Evolutionary conservation across 2,329 filamentous ascomycete species (phyloP), one percentile per base, ranked within the genome.

Genomic region (Colletotrichum sp.): DNA sequence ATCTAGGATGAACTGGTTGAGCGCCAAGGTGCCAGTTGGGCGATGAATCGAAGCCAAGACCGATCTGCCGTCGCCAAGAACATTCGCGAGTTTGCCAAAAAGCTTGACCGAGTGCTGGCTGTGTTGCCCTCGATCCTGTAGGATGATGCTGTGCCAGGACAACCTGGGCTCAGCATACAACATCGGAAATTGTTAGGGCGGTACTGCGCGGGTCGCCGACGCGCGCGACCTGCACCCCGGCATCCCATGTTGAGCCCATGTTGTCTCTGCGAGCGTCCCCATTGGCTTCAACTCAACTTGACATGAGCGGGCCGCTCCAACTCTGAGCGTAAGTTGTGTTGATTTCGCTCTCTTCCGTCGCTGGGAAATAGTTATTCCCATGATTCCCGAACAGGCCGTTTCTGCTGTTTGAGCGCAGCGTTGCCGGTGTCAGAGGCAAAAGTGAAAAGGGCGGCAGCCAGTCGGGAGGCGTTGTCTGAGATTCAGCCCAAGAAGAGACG

Each of bases 361-460:
- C 62, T 32, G 34, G 21, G 32, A 64, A 39, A 24, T 32, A 26
- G 12, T 64, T 24, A 12, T 28, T 64, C 34, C 34, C 32, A 59
- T 60, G 18, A 21, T 63, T 21, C 52, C 69, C 59, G 74, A 65
- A 12, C 26, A 60, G 36, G 44, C 44, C 64, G 63, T 60, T 63
- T 36, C 3, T 39, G 39, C 32, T 60, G 73, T 73, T 76, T 76
- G 73, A 76, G 71, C 64, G 44, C 59, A 12, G 36, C 16, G 36
- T 55, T 67, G 62, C 62, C 55, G 52, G 39, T 63, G 71, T 76
- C 59, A 71, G 72, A 76, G 28, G 16, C 18, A 28, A 69, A 76
- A 76, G 67, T 64, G 62, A 76, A 76, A 75, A 71, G 28, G n/a
- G 13, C 36, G 28, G 36, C 36, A 57, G 71, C 75, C 60, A 76